A percentile compares a stretch with the other conserved stretches of the same genome.
These are phyloP conservation scores for Sporothrix schenckii DNA, from an alignment of 2,329 filamentous ascomycete species.

Conservation along the genomic window DNA sequence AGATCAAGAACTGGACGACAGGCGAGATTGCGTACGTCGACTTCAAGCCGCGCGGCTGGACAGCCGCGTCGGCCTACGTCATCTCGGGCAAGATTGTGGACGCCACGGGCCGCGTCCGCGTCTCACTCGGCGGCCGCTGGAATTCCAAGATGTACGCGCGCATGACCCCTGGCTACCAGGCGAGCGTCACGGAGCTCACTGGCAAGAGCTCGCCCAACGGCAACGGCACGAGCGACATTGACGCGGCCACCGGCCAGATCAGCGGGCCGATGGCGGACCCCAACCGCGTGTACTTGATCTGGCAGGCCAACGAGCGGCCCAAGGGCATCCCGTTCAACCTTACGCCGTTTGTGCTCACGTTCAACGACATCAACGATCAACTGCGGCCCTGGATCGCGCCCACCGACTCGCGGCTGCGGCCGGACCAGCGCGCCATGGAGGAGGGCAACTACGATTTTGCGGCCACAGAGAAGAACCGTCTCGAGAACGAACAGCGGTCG, in stretches of 20 bases:
- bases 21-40: slow-evolving; percentile 87
- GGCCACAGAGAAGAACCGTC: slow-evolving; percentile 87
- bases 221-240: slow-evolving; percentile 34
- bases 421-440: slow-evolving; percentile 97
- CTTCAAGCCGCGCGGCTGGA: slow-evolving; percentile 96
- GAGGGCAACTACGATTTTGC: slow-evolving; percentile 96
- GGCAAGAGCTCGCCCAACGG: neutral
- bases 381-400: slow-evolving; percentile 78
- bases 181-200: slow-evolving; percentile 50
- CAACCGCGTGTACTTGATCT: slow-evolving; percentile 82
- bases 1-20: slow-evolving; percentile 95
- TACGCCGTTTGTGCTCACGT: slow-evolving; percentile 90
- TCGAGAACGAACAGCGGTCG: slow-evolving; percentile 88
- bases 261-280: slow-evolving; percentile 62
- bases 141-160: slow-evolving; percentile 97
- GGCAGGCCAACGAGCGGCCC: slow-evolving; percentile 83
- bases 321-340: slow-evolving; percentile 92
- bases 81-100: slow-evolving; percentile 85
- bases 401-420: slow-evolving; percentile 88
- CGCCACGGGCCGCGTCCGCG: slow-evolving; percentile 74
- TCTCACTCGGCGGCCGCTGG: slow-evolving; percentile 92
- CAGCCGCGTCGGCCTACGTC: slow-evolving; percentile 86
- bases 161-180: slow-evolving; percentile 87
- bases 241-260: slow-evolving; percentile 43
- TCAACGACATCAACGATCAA: slow-evolving; percentile 90